Conservation (phyloP, 2,329 filamentous ascomycete genomes). For the Alternaria alternata region DNA sequence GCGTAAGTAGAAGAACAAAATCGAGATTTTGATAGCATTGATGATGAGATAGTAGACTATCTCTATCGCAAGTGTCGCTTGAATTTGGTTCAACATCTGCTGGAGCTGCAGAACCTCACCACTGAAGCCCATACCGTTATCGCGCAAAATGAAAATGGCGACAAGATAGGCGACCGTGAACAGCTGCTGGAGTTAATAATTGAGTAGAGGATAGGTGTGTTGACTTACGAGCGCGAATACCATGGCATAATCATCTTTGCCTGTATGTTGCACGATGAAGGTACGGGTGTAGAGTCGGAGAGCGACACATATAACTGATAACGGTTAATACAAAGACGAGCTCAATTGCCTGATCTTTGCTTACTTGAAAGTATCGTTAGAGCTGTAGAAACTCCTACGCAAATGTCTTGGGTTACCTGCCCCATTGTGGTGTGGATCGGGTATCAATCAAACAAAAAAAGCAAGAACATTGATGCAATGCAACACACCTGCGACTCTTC, state of each 20-base stretch:
- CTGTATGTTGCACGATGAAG: constrained; percentile 34
- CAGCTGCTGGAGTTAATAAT: constrained; percentile 16
- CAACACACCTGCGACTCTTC: neutral
- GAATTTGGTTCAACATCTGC: constrained; percentile 32
- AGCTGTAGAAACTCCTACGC: constrained; percentile 29
- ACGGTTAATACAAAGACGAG: constrained; percentile 2
- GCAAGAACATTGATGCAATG: neutral
- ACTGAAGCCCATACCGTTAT: constrained; percentile 39
- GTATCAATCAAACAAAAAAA: neutral
- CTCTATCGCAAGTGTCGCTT: constrained; percentile 40
- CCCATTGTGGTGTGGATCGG: neutral
- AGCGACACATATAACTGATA: constrained; percentile 34
- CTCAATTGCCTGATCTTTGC: neutral
- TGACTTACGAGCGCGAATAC: constrained; percentile 34
- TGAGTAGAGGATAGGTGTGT: neutral
- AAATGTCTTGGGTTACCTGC: constrained; percentile 24
- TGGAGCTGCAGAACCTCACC: constrained; percentile 20
- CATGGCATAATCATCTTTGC: constrained; percentile 43
- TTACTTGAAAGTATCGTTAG: constrained; percentile 35
- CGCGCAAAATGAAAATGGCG: constrained; percentile 28
- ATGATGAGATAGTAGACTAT: constrained; percentile 43
- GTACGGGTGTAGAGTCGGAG: constrained; percentile 33
- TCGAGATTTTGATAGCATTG: constrained; percentile 45
- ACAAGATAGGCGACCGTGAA: constrained; percentile 38
- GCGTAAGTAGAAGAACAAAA: constrained; percentile 47